Percentiles rank a stretch among this genome's conserved stretches.
phyloP scores from a whole-genome alignment of 768 basidiomycete species.

The Termitomyces sp. region DNA sequence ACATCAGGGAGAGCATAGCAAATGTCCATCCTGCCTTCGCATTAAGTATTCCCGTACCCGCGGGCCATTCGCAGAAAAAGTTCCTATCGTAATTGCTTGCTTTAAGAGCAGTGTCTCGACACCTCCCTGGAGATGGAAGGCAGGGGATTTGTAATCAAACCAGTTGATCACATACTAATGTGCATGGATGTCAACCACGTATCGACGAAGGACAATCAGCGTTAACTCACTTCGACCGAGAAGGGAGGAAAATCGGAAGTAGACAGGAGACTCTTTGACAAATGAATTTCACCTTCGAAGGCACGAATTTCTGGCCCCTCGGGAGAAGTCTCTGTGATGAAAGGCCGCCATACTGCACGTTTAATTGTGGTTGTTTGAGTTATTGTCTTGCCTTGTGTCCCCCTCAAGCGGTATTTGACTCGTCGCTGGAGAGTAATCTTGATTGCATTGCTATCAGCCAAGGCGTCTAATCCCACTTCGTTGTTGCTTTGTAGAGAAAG shows the following conservation, averaged over 20 bases:
- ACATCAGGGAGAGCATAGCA: not conserved
- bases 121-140: not conserved
- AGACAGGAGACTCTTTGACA: constrained; percentile 8
- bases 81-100: constrained; percentile 4
- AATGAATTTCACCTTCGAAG: constrained; percentile 15
- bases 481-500: constrained; percentile 24
- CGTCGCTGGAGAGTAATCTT: constrained; percentile 22
- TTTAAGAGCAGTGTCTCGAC: not conserved
- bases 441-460: constrained; percentile 20
- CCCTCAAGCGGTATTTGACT: constrained; percentile 19
- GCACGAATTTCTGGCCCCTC: not conserved
- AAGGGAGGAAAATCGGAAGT: constrained; percentile 12
- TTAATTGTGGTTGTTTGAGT: constrained; percentile 10
- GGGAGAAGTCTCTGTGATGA: not conserved
- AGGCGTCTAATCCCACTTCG: constrained; percentile 23
- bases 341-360: constrained; percentile 25
- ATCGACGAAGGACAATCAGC: too few species aligned
- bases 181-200: not conserved
- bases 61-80: constrained; percentile 6
- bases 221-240: constrained; percentile 9
- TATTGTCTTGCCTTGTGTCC: not conserved
- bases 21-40: not conserved
- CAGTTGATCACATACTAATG: constrained; percentile 5
- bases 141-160: constrained; percentile 2
- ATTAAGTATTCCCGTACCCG: constrained; percentile 5